Conservation (phyloP, 2,329 filamentous ascomycete species). For the Teratosphaeria pseudoeucalypti region DNA sequence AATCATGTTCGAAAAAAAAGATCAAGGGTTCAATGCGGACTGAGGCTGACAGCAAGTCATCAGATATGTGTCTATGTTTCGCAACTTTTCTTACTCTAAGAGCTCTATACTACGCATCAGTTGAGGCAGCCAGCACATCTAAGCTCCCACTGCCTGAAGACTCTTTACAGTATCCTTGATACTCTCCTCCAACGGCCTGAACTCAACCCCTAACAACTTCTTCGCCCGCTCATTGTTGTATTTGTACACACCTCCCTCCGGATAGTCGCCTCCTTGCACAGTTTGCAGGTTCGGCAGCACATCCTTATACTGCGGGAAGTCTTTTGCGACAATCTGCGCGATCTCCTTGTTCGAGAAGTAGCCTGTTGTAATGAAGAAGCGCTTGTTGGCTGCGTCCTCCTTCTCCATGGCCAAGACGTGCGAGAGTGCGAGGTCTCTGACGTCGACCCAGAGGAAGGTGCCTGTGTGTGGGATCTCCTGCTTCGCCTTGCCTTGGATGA, state of each 20-base stretch:
- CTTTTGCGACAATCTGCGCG: conserved; percentile 44
- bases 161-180: conserved; percentile 55
- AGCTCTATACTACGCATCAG: neutral
- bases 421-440: conserved; percentile 48
- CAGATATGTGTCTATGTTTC: too few relatives aligned
- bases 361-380: conserved; percentile 54
- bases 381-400: conserved; percentile 45
- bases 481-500: conserved; percentile 53
- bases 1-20: too few relatives aligned
- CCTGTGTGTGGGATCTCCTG: conserved; percentile 45
- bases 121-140: conserved; percentile 5
- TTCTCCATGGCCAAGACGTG: conserved; percentile 52
- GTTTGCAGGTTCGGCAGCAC: conserved; percentile 34
- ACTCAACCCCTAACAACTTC: conserved; percentile 50
- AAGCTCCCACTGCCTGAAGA: conserved; percentile 45
- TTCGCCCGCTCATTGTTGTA: conserved; percentile 46
- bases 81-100: too few relatives aligned
- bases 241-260: conserved; percentile 40
- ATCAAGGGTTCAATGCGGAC: too few relatives aligned
- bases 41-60: too few relatives aligned
- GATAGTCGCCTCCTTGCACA: conserved; percentile 35
- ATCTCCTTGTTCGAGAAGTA: conserved; percentile 53
- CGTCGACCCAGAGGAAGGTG: conserved; percentile 40
- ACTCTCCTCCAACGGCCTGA: conserved; percentile 46
- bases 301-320: conserved; percentile 44